Conservation (phyloP, 768 basidiomycete species). For the Mrakia gelida region DNA sequence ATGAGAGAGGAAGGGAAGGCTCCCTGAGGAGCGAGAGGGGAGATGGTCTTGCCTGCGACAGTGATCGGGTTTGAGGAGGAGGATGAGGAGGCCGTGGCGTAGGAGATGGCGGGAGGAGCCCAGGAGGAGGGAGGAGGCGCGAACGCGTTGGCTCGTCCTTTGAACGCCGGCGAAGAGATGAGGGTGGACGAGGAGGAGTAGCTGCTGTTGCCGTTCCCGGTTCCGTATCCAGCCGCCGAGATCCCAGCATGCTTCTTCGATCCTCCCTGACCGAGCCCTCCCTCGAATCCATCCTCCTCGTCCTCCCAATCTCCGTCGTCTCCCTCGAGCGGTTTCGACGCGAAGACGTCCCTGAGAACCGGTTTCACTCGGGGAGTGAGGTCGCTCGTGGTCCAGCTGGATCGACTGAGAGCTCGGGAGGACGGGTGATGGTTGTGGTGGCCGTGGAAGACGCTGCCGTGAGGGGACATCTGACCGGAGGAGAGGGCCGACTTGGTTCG, state of each 20-base stretch:
- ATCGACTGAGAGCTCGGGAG: conserved; percentile 51
- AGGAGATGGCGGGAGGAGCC: not conserved
- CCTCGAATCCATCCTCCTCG: conserved; percentile 42
- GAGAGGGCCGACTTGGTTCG: conserved; percentile 66
- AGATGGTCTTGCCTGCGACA: not conserved
- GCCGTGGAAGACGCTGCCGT: conserved; percentile 49
- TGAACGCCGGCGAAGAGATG: not conserved
- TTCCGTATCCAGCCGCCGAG: not conserved
- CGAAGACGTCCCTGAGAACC: conserved; percentile 44
- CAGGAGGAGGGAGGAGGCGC: not conserved
- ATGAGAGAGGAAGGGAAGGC: not conserved
- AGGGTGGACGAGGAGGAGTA: not conserved
- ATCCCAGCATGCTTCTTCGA: not conserved
- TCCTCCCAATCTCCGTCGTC: conserved; percentile 44
- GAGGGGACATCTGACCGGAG: conserved; percentile 45
- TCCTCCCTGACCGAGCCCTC: conserved; percentile 42
- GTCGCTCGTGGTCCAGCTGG: conserved; percentile 48
- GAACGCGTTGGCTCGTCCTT: conserved; percentile 3
- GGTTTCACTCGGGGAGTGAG: conserved; percentile 33
- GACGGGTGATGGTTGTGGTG: conserved; percentile 71
- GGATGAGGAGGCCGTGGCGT: not conserved
- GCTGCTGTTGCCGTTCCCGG: not conserved
- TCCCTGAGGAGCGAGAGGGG: not conserved
- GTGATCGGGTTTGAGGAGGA: not conserved
- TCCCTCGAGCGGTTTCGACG: conserved; percentile 34